Evolutionary conservation across 805 yeast genomes (phyloP).

Genomic region (Hanseniaspora occidentalis): DNA sequence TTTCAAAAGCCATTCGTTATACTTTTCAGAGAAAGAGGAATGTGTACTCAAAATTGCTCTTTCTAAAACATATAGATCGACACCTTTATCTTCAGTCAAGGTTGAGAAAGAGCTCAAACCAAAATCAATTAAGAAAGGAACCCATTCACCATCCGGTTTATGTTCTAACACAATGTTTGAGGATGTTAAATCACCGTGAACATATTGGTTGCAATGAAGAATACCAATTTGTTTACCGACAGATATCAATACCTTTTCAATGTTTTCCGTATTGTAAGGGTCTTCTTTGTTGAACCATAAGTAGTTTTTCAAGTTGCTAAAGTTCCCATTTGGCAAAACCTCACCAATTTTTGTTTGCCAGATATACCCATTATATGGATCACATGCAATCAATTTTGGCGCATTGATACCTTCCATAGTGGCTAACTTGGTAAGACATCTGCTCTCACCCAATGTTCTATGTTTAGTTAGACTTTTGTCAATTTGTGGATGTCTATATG

Average conservation of each 20-base stretch:
- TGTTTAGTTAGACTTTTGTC: conserved; percentile 67
- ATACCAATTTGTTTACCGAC: conserved; percentile 62
- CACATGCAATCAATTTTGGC: conserved; percentile 68
- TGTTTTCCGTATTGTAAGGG: conserved; percentile 25
- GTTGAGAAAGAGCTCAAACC: conserved; percentile 73
- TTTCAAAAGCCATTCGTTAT: conserved; percentile 57
- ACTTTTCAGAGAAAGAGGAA: conserved; percentile 52
- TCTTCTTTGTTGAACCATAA: conserved; percentile 43
- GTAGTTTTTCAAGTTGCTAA: conserved; percentile 60
- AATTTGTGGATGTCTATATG: conserved; percentile 77
- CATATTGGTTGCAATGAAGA: conserved; percentile 63
- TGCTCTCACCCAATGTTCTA: conserved; percentile 76
- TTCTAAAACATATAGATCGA: conserved; percentile 89
- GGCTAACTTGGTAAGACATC: conserved; percentile 49
- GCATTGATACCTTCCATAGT: conserved; percentile 40
- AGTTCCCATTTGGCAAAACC: conserved; percentile 33
- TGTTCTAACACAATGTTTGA: conserved; percentile 62
- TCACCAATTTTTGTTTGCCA: conserved; percentile 81
- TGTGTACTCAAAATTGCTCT: conserved; percentile 88
- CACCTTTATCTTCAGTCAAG: conserved; percentile 86
- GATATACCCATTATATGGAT: conserved; percentile 62
- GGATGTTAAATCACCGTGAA: conserved; percentile 91
- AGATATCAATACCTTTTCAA: conserved; percentile 30
- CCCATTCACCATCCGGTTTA: conserved; percentile 13
- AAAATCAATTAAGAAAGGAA: conserved; percentile 73